A percentile compares a stretch with the other conserved stretches of the same genome.
These are phyloP conservation scores for Cercospora berteroae DNA, from an alignment of 2,329 filamentous ascomycete species.

Conservation along the genomic window DNA sequence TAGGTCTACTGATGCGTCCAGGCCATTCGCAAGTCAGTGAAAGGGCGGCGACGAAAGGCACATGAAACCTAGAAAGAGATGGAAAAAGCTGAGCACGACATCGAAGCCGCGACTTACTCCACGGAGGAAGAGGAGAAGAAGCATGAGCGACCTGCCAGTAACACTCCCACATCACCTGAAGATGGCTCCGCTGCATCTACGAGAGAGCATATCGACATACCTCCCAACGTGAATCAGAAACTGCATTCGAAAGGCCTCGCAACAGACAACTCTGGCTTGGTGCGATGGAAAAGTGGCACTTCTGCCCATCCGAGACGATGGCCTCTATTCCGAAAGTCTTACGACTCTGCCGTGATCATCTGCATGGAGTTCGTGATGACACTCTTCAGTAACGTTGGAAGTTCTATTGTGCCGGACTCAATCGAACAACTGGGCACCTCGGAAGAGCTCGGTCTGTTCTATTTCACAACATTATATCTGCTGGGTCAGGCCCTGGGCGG, in stretches of 20 bases:
- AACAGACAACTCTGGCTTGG: neutral
- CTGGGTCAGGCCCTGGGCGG: conserved; percentile 39
- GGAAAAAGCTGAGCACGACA: neutral
- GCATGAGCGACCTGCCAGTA: neutral
- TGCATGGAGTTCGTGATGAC: conserved; percentile 21
- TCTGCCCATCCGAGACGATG: conserved; percentile 22
- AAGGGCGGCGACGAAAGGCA: neutral
- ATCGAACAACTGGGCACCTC: neutral
- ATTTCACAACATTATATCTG: conserved; percentile 9
- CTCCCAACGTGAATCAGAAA: neutral
- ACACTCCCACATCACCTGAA: neutral
- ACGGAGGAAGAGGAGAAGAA: neutral
- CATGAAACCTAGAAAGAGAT: neutral
- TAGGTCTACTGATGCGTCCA: neutral
- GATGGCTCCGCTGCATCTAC: neutral
- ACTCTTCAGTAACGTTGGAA: conserved; percentile 20
- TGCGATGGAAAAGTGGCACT: neutral
- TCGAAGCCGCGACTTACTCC: neutral
- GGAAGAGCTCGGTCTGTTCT: neutral
- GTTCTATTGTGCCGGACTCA: conserved; percentile 8
- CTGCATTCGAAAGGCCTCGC: neutral
- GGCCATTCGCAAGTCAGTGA: neutral
- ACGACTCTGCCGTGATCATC: conserved; percentile 20
- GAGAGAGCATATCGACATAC: neutral
- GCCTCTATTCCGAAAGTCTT: conserved; percentile 14